These are phyloP conservation scores for Bipolaris zeicola DNA, from an alignment of 2,329 filamentous ascomycete species.

Conservation along the genomic window DNA sequence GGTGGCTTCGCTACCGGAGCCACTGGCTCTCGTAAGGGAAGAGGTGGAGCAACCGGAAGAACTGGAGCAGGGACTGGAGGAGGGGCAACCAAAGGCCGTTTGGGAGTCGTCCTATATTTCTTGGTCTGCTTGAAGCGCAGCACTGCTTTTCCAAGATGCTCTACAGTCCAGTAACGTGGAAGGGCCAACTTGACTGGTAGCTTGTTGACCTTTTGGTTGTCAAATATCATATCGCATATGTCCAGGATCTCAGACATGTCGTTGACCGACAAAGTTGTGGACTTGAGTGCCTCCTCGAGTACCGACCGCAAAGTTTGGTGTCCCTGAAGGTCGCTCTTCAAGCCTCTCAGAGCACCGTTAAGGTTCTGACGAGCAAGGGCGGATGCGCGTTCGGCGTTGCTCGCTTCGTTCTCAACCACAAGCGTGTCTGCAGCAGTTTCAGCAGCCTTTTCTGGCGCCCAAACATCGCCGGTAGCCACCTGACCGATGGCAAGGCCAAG, in stretches of 20 bases:
- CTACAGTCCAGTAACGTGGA: slow-evolving; percentile 62
- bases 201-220: slow-evolving; percentile 52
- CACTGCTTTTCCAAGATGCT: slow-evolving; percentile 57
- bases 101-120: slow-evolving; percentile 26
- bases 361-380: slow-evolving; percentile 62
- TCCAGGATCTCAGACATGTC: slow-evolving; percentile 64
- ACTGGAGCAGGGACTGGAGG: neutral
- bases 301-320: slow-evolving; percentile 58
- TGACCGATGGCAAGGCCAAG: slow-evolving; percentile 63
- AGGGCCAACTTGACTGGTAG: slow-evolving; percentile 58
- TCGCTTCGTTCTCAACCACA: slow-evolving; percentile 63
- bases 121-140: slow-evolving; percentile 40
- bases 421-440: slow-evolving; percentile 51
- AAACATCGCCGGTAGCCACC: slow-evolving; percentile 62
- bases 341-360: slow-evolving; percentile 62
- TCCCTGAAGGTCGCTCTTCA: slow-evolving; percentile 59
- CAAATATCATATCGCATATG: slow-evolving; percentile 62
- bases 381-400: slow-evolving; percentile 51
- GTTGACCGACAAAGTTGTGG: slow-evolving; percentile 56
- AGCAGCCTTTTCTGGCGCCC: slow-evolving; percentile 34
- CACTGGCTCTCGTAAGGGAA: slow-evolving; percentile 13
- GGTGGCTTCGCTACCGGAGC: slow-evolving; percentile 8
- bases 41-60: slow-evolving; percentile 12
- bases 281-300: slow-evolving; percentile 62
- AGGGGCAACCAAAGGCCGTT: slow-evolving; percentile 11